A percentile compares a stretch with the other conserved stretches of the same genome.
These are phyloP conservation scores for Metschnikowia peoriensis DNA, from an alignment of 805 yeast genomes.

Conservation along the genomic window DNA sequence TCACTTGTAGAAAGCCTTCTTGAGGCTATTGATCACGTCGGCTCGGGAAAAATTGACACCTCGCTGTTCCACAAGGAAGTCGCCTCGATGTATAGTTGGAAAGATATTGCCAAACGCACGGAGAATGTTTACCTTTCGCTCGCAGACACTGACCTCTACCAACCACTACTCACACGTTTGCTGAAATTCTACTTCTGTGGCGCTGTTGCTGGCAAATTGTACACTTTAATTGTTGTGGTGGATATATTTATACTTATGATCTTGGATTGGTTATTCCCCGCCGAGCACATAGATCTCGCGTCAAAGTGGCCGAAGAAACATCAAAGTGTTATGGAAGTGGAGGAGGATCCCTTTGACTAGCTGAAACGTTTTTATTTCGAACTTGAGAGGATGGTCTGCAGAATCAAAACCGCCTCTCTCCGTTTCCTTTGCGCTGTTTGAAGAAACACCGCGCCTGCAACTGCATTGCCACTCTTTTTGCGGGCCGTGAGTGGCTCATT, in stretches of 20 bases:
- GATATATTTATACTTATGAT: constrained; percentile 65
- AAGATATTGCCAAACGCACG: constrained; percentile 81
- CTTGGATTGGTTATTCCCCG: constrained; percentile 72
- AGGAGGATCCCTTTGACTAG: neutral
- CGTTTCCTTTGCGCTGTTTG: constrained; percentile 6
- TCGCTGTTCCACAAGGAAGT: constrained; percentile 75
- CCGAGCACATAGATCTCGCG: constrained; percentile 65
- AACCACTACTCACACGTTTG: constrained; percentile 57
- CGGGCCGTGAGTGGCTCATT: constrained; percentile 1
- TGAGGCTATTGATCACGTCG: constrained; percentile 63
- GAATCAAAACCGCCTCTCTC: constrained; percentile 4
- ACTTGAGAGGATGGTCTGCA: constrained; percentile 1
- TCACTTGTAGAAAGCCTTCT: constrained; percentile 70
- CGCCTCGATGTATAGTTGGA: constrained; percentile 86
- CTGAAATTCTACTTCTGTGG: constrained; percentile 68
- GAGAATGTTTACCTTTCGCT: constrained; percentile 69
- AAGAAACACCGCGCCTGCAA: constrained; percentile 1
- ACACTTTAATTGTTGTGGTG: constrained; percentile 74
- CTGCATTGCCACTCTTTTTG: neutral
- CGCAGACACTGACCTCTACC: constrained; percentile 41
- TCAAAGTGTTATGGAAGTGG: neutral
- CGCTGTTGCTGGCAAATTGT: constrained; percentile 82
- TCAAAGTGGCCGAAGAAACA: constrained; percentile 68
- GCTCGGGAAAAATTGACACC: constrained; percentile 63
- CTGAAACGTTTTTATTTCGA: neutral